These are phyloP conservation scores for Cladosporium colombiae DNA, from an alignment of 2,329 filamentous ascomycete genomes.

Conservation along the genomic window DNA sequence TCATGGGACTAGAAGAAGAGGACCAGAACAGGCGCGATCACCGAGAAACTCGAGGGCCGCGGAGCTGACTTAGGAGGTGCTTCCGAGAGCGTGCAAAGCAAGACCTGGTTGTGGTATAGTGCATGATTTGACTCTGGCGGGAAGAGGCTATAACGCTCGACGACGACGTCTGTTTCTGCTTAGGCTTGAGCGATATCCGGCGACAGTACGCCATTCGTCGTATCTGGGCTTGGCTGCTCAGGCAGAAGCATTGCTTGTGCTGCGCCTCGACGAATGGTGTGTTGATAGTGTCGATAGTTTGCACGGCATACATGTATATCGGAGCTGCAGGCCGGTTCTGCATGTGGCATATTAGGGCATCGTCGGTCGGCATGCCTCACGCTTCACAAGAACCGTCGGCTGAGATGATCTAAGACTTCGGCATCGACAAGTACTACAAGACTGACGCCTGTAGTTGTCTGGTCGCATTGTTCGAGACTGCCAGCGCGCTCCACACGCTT, in stretches of 20 bases:
- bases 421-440: not conserved
- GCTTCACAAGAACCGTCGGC: not conserved
- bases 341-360: not conserved
- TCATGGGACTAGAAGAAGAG: not conserved
- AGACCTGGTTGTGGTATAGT: constrained; percentile 5
- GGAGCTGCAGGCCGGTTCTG: not conserved
- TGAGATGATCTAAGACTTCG: not conserved
- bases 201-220: not conserved
- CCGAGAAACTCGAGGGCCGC: not conserved
- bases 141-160: not conserved
- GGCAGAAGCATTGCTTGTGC: not conserved
- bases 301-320: not conserved
- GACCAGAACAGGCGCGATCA: not conserved
- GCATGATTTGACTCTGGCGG: not conserved
- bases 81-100: not conserved
- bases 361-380: not conserved
- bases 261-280: not conserved
- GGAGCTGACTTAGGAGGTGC: constrained; percentile 2
- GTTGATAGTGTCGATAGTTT: not conserved
- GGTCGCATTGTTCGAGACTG: not conserved
- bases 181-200: not conserved
- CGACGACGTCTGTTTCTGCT: not conserved
- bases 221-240: not conserved
- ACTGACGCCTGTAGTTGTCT: not conserved
- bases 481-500: not conserved